Conservation (phyloP, 352 stramenopile species). For the Phytophthora cryptogea region DNA sequence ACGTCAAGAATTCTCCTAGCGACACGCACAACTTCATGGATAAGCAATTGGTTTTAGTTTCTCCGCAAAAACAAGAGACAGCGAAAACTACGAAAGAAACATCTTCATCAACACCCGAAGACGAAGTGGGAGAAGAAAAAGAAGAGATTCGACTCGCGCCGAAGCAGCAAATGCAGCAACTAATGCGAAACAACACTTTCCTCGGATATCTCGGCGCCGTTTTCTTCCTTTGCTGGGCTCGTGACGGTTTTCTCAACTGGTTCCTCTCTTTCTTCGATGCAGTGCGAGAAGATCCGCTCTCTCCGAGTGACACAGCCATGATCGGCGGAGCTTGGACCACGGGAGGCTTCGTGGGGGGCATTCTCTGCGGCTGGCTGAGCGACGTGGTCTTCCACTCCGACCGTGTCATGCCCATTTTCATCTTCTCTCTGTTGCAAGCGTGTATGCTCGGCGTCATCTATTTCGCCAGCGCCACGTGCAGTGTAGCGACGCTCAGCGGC, state of each 20-base stretch:
- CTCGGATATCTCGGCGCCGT: constrained; percentile 59
- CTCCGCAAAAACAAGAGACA: no score
- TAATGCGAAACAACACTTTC: constrained; percentile 62
- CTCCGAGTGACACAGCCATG: constrained; percentile 49
- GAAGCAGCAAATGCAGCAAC: constrained; percentile 50
- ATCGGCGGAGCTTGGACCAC: constrained; percentile 68
- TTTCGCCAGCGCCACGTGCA: constrained; percentile 49
- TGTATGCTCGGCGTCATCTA: constrained; percentile 48
- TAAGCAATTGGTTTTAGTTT: constrained; percentile 11
- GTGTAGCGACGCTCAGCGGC: constrained; percentile 38
- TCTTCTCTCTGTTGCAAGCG: constrained; percentile 62
- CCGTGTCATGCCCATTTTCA: constrained; percentile 61
- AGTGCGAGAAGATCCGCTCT: constrained; percentile 43
- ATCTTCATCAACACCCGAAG: background rate
- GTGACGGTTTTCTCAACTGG: constrained; percentile 68
- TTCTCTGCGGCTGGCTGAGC: constrained; percentile 66
- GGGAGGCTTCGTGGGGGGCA: constrained; percentile 60
- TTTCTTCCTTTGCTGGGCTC: constrained; percentile 66
- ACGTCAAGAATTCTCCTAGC: constrained; percentile 52
- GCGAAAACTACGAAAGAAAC: no score
- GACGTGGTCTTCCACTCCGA: constrained; percentile 65
- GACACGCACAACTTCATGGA: constrained; percentile 29
- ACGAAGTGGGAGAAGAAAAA: constrained; percentile 12
- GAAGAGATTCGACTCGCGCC: constrained; percentile 29
- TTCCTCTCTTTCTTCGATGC: constrained; percentile 72